Base-by-base conservation (phyloP, 495 filamentous ascomycete species). In the Penicillium atrosanguineum region DNA sequence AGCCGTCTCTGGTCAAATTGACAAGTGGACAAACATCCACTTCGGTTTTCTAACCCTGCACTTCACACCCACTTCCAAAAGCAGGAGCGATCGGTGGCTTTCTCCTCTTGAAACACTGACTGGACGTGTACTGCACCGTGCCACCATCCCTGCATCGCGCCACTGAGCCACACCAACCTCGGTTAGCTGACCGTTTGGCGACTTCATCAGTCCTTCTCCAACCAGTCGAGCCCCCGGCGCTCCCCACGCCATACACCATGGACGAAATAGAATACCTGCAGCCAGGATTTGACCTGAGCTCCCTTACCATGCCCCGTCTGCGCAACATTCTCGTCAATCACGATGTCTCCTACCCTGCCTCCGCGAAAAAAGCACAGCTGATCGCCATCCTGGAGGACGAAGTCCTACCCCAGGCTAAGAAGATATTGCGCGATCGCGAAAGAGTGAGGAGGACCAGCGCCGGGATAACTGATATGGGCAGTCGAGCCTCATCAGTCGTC, bases 251-350 rank as follows among this genome's bases (percentile, higher is more conserved):
- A 40, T 21, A 50, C 62, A 79, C 39, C 63, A 89, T 89, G 85
- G 89, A 91, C 60, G 84, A 80, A 52, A 68, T 86, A 45, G 87
- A 92, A 50, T 98, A 97, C 66, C 82, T 97, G 34, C 81, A 89
- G 50, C 73, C 87, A 18, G 88, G 81, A 57, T 97, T 96, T 69
- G 91, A 97, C 63, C 87, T 95, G 23, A 74, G 76, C 54, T 83
- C 82, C 47, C 79, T 97, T 49, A 97, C 90, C 6, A 83, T 96
- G 25, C 89, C 93, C 38, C 85, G 85, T 34, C 80, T 98, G 50
- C 88, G 94, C 42, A 88, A 87, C 19, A 93, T 97, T 55, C 84
- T 98, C 28, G 85, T 97, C 57, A 86, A 83, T 49, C 87, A 98
- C 71, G 86, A 90, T 65, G 76, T 97, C 52, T 61, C 83, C 12